Percentiles rank a stretch among this genome's conserved stretches.
Conservation (phyloP, 495 filamentous ascomycete genomes). For the Penicillium dipodomyicola region DNA sequence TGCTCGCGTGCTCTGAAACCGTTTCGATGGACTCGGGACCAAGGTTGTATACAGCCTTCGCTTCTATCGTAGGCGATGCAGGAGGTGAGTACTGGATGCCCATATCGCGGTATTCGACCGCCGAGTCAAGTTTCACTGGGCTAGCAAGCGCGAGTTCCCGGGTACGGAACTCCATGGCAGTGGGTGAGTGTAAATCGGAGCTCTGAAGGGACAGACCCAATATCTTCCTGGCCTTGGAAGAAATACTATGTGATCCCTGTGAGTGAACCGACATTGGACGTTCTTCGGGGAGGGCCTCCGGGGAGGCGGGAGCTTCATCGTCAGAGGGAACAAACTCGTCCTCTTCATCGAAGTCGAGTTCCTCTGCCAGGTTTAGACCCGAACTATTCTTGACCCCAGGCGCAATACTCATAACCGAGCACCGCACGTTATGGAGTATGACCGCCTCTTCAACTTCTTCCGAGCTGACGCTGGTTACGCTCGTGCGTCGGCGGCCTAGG, state of each 20-base stretch:
- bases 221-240: conserved; percentile 50
- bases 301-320: conserved; percentile 26
- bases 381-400: conserved; percentile 53
- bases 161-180: conserved; percentile 23
- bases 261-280: conserved; percentile 46
- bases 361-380: conserved; percentile 80
- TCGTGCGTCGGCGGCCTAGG: conserved; percentile 53
- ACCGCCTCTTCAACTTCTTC: conserved; percentile 39
- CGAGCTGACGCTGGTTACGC: conserved; percentile 65
- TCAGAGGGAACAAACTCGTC: conserved; percentile 54
- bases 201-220: conserved; percentile 46
- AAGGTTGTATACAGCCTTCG: conserved; percentile 3
- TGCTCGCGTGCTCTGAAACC: not conserved
- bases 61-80: conserved; percentile 59
- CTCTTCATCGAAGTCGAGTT: conserved; percentile 80
- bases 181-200: conserved; percentile 23
- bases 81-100: conserved; percentile 82
- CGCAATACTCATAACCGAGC: conserved; percentile 58
- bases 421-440: conserved; percentile 49
- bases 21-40: not conserved
- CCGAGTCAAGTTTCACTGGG: conserved; percentile 13
- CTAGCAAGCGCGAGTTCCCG: conserved; percentile 14
- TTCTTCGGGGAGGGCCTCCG: conserved; percentile 47
- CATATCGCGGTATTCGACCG: conserved; percentile 61
- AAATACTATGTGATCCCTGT: conserved; percentile 38